Percentiles rank a stretch among this genome's conserved stretches.
Conservation (phyloP, 2,329 filamentous ascomycete genomes). For the Remersonia thermophila region DNA sequence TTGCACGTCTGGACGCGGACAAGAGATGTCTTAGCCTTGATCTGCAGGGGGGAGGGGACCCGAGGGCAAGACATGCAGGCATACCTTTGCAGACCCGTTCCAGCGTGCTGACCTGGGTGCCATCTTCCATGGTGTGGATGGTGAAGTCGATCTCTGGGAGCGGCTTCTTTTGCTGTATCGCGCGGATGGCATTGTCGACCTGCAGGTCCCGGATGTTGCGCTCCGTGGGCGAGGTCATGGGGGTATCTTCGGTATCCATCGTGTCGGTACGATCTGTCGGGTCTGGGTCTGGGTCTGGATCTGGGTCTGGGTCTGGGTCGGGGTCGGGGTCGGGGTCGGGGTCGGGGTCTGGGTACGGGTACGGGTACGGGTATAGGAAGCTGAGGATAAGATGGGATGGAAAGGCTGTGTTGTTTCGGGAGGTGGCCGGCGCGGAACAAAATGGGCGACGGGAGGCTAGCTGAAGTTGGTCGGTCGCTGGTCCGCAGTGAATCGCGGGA, state of each 20-base stretch:
- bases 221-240: slow-evolving; percentile 18
- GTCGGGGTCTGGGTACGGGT: too few relatives aligned
- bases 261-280: not conserved
- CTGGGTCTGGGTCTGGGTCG: not conserved
- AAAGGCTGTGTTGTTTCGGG: too few relatives aligned
- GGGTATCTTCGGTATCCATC: slow-evolving; percentile 27
- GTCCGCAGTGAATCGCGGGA: not conserved
- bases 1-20: slow-evolving; percentile 66
- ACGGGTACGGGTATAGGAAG: not conserved
- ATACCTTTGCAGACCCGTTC: slow-evolving; percentile 98
- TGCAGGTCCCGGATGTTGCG: slow-evolving; percentile 37
- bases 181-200: slow-evolving; percentile 82
- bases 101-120: slow-evolving; percentile 82
- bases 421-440: too few relatives aligned
- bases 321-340: too few relatives aligned
- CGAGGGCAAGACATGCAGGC: slow-evolving; percentile 9
- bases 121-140: slow-evolving; percentile 97
- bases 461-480: not conserved
- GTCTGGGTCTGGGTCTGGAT: not conserved
- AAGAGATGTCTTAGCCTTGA: not conserved
- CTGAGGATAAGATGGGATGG: not conserved
- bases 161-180: slow-evolving; percentile 88
- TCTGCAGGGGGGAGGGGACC: not conserved
- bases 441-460: too few relatives aligned
- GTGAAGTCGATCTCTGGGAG: slow-evolving; percentile 97